A percentile compares a stretch with the other conserved stretches of the same genome.
These are phyloP conservation scores for Truncatella angustata DNA, from an alignment of 2,329 filamentous ascomycete genomes.

Conservation along the genomic window DNA sequence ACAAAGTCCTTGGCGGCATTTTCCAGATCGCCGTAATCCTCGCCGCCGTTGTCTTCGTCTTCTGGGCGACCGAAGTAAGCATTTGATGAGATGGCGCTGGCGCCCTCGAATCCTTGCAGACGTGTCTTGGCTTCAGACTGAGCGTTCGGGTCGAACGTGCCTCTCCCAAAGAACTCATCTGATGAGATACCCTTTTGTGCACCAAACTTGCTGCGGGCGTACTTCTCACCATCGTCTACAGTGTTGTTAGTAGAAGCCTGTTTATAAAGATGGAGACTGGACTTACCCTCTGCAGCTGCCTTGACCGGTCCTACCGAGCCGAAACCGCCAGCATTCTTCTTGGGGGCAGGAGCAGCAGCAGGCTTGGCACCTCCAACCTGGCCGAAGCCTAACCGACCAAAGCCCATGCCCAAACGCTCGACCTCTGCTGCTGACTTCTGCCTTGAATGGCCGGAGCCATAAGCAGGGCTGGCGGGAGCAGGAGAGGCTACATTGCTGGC, in stretches of 20 bases:
- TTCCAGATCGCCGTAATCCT: conserved; percentile 90
- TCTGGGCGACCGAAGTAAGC: conserved; percentile 49
- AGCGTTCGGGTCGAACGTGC: conserved; percentile 74
- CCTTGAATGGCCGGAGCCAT: conserved; percentile 59
- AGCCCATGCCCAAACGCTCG: conserved; percentile 86
- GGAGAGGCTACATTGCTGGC: conserved; percentile 67
- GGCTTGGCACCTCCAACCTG: conserved; percentile 69
- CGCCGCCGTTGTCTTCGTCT: conserved; percentile 41
- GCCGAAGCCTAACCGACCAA: conserved; percentile 82
- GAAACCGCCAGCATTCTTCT: conserved; percentile 82
- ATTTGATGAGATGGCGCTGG: conserved; percentile 89
- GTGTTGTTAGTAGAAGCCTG: conserved; percentile 13
- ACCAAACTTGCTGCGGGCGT: conserved; percentile 86
- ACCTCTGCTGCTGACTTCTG: conserved; percentile 74
- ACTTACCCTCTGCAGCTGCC: conserved; percentile 64
- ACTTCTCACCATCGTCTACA: conserved; percentile 73
- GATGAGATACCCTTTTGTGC: conserved; percentile 93
- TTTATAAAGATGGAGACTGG: neutral
- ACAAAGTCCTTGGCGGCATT: conserved; percentile 94
- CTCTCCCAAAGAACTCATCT: conserved; percentile 96
- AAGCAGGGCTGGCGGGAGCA: conserved; percentile 71
- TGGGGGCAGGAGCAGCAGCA: conserved; percentile 45
- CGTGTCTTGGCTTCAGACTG: conserved; percentile 84
- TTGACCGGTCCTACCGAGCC: conserved; percentile 79
- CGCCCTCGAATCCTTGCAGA: conserved; percentile 89